phyloP scores from a whole-genome alignment of 768 basidiomycete genomes.

The Amylocystis lapponica region DNA sequence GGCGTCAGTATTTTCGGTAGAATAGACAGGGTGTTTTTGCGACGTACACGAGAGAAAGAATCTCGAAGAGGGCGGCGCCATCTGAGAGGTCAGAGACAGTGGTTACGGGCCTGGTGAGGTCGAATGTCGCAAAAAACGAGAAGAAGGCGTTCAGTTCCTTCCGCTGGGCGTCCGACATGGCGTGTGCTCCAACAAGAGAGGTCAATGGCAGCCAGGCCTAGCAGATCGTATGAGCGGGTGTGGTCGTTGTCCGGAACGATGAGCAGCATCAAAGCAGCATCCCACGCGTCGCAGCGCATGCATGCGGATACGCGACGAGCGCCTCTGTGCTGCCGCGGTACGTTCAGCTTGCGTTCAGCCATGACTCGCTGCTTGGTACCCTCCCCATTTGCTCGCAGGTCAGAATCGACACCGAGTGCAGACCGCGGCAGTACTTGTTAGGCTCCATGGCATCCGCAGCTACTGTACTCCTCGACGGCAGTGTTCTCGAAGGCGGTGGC shows the following conservation, averaged over 20 bases:
- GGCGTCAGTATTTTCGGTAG: neutral
- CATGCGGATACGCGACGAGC: neutral
- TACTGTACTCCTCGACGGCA: constrained; percentile 35
- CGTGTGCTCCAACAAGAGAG: neutral
- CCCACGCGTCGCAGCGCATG: too few relatives aligned
- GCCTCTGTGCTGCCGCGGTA: too few relatives aligned
- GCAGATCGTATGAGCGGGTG: neutral
- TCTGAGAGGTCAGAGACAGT: constrained; percentile 71
- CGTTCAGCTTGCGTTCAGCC: neutral
- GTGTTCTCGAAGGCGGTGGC: constrained; percentile 53
- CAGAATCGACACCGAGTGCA: too few relatives aligned
- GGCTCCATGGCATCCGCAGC: neutral
- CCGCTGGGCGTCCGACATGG: constrained; percentile 28
- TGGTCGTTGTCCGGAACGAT: too few relatives aligned
- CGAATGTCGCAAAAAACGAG: constrained; percentile 73
- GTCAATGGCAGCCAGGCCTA: neutral
- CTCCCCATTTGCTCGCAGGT: neutral
- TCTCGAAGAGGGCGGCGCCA: constrained; percentile 68
- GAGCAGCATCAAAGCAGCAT: too few relatives aligned
- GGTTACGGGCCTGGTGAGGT: constrained; percentile 57
- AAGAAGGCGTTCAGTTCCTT: constrained; percentile 79
- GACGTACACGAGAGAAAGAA: constrained; percentile 71
- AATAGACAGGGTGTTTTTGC: constrained; percentile 1
- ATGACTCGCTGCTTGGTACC: neutral
- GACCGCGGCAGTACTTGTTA: neutral